Evolutionary conservation across 139 green algal genomes (phyloP).

Genomic region (Picochlorum sp.): DNA sequence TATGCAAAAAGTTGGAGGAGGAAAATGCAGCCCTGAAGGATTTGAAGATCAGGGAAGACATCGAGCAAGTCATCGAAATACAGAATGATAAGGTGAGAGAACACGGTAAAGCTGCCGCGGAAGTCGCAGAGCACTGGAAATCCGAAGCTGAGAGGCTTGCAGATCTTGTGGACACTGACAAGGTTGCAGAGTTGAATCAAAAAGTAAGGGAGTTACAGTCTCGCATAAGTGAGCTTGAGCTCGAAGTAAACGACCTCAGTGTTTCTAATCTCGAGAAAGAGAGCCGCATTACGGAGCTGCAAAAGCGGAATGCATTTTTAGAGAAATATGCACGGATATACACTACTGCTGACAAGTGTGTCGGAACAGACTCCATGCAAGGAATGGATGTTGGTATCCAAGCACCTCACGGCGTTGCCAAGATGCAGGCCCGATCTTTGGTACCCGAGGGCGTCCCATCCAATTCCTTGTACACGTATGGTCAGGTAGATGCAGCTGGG

Average conservation of each 20-base stretch:
- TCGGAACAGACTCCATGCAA: neutral
- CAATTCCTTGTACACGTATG: slow-evolving; percentile 5
- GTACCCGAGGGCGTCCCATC: slow-evolving; percentile 3
- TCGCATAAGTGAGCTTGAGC: neutral
- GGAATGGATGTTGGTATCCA: slow-evolving; percentile 1
- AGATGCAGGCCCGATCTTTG: slow-evolving; percentile 11
- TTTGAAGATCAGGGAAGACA: slow-evolving; percentile 22
- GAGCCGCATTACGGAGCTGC: neutral
- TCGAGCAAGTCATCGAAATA: slow-evolving; percentile 22
- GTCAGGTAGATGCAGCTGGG: neutral
- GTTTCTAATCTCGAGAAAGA: neutral
- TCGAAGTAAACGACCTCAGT: neutral
- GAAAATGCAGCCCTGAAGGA: slow-evolving; percentile 25
- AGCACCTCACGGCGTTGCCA: slow-evolving; percentile 1
- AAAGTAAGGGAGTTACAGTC: neutral
- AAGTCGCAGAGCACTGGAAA: slow-evolving; percentile 21
- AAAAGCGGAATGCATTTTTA: neutral
- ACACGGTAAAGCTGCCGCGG: slow-evolving; percentile 12
- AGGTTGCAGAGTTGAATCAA: slow-evolving; percentile 2
- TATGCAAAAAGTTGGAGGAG: slow-evolving; percentile 9
- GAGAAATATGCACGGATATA: slow-evolving; percentile 7
- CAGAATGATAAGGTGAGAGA: slow-evolving; percentile 23
- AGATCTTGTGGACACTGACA: neutral
- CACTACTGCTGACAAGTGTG: slow-evolving; percentile 7
- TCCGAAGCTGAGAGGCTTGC: slow-evolving; percentile 10